Base-by-base conservation (phyloP, 805 yeast species). In the Kazachstania psychrophila region DNA sequence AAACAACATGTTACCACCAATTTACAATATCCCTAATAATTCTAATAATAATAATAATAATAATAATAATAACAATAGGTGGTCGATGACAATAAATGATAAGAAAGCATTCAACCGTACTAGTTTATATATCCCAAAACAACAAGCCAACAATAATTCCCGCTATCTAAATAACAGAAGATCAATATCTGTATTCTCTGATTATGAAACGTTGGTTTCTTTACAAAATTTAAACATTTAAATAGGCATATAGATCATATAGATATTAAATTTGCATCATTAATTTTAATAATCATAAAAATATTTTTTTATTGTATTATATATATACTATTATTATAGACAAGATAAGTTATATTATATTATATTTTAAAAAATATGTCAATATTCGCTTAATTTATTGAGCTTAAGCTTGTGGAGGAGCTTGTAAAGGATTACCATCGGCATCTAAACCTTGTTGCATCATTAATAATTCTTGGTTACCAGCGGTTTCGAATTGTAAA, bases 401-500 rank as follows among this genome's bases (percentile, higher is more conserved):
- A 8, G 24, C 22, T 28, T 33, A 33, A 22, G 31, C 36, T 23
- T 31, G 34, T 24, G 83, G 83, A 42, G 83, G 84, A 54, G 85
- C 85, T 53, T 81, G 86, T 47, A 82, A 72, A 54, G 92, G 89
- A 70, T 82, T 82, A 56, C 92, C 94, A 55, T 82, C 77, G 48
- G 78, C 81, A 58, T 82, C 94, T 64, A 82, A 68, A 54, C 89
- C 89, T 65, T 81, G 87, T 68, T 82, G 94, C 86, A 81, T 78
- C 79, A 83, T 73, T 72, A 84, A 77, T 51, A 86, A 74, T 68
- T 85, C 92, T 68, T 88, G 95, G 56, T 83, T 78, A 58, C 96
- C 96, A 40, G 92, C 89, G 47, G 92, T 79, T 71, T 92, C 97
- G 48, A 92, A 79, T 70, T 89, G 96, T 53, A 92, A 71, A 62